Percentiles rank a stretch among this genome's conserved stretches.
phyloP scores from a whole-genome alignment of 108 stramenopile species.

The Stephanodiscus minutulus region DNA sequence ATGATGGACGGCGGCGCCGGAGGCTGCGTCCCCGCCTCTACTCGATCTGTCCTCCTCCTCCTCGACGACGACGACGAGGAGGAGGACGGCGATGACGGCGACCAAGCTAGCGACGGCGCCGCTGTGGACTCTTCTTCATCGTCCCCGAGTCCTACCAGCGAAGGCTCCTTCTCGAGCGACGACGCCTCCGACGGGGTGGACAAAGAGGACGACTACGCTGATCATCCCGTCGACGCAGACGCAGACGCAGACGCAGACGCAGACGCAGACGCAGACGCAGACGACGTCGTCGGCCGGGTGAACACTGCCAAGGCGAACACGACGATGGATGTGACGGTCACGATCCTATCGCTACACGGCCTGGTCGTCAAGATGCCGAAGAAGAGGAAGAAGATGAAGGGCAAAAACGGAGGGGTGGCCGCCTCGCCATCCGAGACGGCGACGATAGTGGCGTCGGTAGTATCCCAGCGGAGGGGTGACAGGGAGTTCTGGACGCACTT shows the following conservation, averaged over 20 bases:
- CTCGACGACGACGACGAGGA: not conserved
- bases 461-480: constrained; percentile 12
- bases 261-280: too few relatives aligned
- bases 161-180: too few relatives aligned
- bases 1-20: not conserved
- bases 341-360: not conserved
- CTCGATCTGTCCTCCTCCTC: not conserved
- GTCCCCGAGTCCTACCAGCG: too few relatives aligned
- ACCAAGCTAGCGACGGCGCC: not conserved
- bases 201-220: too few relatives aligned
- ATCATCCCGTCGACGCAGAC: too few relatives aligned
- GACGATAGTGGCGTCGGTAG: constrained; percentile 35
- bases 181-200: too few relatives aligned
- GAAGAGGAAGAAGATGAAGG: not conserved
- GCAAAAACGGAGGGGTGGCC: not conserved
- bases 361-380: not conserved
- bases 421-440: not conserved
- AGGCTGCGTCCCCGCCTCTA: not conserved
- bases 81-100: not conserved
- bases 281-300: too few relatives aligned
- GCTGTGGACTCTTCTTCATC: not conserved
- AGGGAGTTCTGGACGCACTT: constrained; percentile 34
- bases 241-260: too few relatives aligned
- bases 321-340: not conserved
- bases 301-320: not conserved